phyloP scores from a whole-genome alignment of 2,329 filamentous ascomycete species.

The Seiridium cupressi region DNA sequence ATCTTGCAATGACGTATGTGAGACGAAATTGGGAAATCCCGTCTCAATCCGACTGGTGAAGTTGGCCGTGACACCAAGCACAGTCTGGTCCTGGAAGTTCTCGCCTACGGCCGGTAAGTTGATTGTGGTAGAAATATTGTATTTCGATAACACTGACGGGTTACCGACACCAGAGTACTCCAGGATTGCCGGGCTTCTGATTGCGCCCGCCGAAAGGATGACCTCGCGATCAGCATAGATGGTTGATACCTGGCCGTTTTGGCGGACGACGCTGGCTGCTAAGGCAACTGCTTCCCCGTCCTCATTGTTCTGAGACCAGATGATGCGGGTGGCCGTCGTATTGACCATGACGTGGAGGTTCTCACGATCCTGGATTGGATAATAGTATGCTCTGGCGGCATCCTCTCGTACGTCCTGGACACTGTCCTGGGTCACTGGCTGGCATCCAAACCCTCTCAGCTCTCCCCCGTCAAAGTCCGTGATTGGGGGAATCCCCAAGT shows the following conservation, averaged over 20 bases:
- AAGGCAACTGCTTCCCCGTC: constrained; percentile 13
- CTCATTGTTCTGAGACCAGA: constrained; percentile 25
- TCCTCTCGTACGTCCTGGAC: constrained; percentile 38
- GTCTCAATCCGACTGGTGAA: not conserved
- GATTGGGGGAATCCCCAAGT: constrained; percentile 34
- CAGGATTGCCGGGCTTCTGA: constrained; percentile 20
- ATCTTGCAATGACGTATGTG: constrained; percentile 9
- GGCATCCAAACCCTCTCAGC: constrained; percentile 41
- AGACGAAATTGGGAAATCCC: too few relatives aligned
- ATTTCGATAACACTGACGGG: constrained; percentile 31
- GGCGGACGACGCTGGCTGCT: constrained; percentile 27
- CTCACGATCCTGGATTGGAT: constrained; percentile 32
- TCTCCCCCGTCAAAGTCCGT: constrained; percentile 38
- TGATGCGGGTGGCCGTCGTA: constrained; percentile 36
- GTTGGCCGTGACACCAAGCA: constrained; percentile 28
- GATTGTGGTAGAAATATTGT: constrained; percentile 30
- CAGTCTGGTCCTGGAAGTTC: constrained; percentile 36
- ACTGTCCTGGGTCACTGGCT: constrained; percentile 38
- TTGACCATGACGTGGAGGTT: constrained; percentile 43
- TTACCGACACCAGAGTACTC: constrained; percentile 25
- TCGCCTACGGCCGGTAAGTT: constrained; percentile 36
- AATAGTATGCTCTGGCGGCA: constrained; percentile 46
- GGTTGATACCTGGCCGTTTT: constrained; percentile 15
- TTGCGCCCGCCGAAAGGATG: constrained; percentile 31
- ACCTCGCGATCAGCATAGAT: constrained; percentile 25